Percentiles rank a stretch among this genome's conserved stretches.
Conservation (phyloP, 78 protist genomes). For the Blattamonas nauphoetae region DNA sequence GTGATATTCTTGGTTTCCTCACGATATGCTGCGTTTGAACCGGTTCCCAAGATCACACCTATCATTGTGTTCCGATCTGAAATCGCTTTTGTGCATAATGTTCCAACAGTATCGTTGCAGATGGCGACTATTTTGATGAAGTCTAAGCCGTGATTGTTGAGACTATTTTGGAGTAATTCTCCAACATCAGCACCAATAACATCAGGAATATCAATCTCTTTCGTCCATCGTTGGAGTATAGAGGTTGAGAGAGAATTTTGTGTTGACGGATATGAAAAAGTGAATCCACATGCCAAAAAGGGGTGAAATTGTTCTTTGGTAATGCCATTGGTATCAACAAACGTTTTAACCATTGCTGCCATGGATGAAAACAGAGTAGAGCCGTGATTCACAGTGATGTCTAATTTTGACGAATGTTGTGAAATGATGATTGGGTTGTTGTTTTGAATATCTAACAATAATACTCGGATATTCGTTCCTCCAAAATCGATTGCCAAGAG, state of each 20-base stretch:
- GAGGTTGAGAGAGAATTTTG: not conserved
- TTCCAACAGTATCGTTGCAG: not conserved
- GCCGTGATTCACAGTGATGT: not conserved
- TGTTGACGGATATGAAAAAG: not conserved
- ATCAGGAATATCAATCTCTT: not conserved
- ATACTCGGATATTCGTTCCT: not conserved
- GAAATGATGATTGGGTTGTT: not conserved
- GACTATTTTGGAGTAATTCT: not conserved
- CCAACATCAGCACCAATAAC: not conserved
- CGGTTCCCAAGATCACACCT: not conserved
- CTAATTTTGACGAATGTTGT: not conserved
- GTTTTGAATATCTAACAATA: not conserved
- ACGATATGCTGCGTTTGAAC: not conserved
- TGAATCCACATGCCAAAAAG: not conserved
- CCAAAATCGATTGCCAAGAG: not conserved
- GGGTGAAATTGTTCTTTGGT: not conserved
- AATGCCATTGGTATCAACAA: not conserved
- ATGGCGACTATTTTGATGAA: not conserved
- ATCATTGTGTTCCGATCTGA: not conserved
- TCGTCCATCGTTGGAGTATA: not conserved
- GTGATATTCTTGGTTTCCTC: not conserved
- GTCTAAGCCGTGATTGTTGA: not conserved
- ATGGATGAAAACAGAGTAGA: not conserved
- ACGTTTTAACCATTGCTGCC: not conserved
- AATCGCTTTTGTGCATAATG: not conserved